These are phyloP conservation scores for Penicillium frequentans DNA, from an alignment of 2,329 filamentous ascomycete genomes.

Conservation along the genomic window DNA sequence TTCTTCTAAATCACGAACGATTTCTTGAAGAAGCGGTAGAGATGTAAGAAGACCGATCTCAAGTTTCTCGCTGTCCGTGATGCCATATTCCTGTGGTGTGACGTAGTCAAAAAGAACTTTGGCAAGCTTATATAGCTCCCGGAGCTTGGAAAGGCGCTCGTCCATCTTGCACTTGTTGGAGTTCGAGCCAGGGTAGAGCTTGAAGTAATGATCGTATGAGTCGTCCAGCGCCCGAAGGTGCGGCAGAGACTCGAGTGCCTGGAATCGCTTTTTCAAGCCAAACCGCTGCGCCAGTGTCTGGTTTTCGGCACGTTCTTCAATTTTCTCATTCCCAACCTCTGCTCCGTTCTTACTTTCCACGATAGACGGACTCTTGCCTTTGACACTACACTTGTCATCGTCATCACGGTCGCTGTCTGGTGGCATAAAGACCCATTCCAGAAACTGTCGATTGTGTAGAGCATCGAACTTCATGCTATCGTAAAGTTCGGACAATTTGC, in stretches of 20 bases:
- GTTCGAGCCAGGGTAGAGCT: slow-evolving; percentile 76
- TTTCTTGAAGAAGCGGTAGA: slow-evolving; percentile 89
- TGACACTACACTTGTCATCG: slow-evolving; percentile 47
- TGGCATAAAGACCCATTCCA: slow-evolving; percentile 97
- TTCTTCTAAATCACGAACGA: slow-evolving; percentile 94
- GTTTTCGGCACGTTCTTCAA: slow-evolving; percentile 33
- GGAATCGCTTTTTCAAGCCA: slow-evolving; percentile 54
- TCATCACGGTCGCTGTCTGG: slow-evolving; percentile 75
- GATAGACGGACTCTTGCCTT: slow-evolving; percentile 14
- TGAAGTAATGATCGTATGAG: slow-evolving; percentile 74
- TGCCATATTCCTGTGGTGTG: slow-evolving; percentile 96
- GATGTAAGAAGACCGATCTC: slow-evolving; percentile 96
- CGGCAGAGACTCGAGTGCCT: slow-evolving; percentile 46
- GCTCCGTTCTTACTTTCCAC: slow-evolving; percentile 21
- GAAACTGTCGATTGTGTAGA: slow-evolving; percentile 90
- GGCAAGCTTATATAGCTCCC: slow-evolving; percentile 88
- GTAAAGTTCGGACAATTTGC: slow-evolving; percentile 97
- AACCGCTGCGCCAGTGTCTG: slow-evolving; percentile 40
- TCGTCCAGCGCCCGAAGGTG: slow-evolving; percentile 52
- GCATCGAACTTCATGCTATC: slow-evolving; percentile 99
- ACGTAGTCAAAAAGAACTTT: slow-evolving; percentile 98
- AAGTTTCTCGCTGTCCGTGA: slow-evolving; percentile 93
- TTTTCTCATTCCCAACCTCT: slow-evolving; percentile 25
- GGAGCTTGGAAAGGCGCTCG: slow-evolving; percentile 78
- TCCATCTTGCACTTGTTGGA: slow-evolving; percentile 78